Conservation (phyloP, 352 stramenopile genomes). For the Phytophthora cryptogea region DNA sequence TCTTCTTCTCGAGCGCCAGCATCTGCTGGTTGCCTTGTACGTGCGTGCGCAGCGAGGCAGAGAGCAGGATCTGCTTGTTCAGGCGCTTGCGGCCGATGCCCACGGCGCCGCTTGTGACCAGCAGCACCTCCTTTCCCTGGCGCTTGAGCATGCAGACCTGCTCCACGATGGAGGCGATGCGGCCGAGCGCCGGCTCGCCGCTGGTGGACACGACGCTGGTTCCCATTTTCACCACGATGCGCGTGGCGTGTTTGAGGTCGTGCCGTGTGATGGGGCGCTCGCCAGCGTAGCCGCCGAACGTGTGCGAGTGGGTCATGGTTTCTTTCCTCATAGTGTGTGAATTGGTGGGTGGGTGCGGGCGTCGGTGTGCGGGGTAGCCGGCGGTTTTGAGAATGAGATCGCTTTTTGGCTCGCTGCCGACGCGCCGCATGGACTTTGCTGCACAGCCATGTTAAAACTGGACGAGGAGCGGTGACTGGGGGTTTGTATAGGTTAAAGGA, state of each 20-base stretch:
- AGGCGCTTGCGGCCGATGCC: slow-evolving; percentile 93
- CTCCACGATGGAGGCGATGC: slow-evolving; percentile 92
- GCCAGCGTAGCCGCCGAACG: slow-evolving; percentile 37
- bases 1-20: slow-evolving; percentile 89
- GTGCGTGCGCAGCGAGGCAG: slow-evolving; percentile 84
- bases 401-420: slow-evolving; percentile 20
- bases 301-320: slow-evolving; percentile 56
- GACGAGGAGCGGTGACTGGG: slow-evolving; percentile 8
- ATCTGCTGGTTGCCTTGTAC: slow-evolving; percentile 91
- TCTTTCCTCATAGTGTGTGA: slow-evolving; percentile 46
- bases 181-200: slow-evolving; percentile 90
- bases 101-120: slow-evolving; percentile 92
- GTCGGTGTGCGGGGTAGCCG: slow-evolving; percentile 7
- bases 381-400: slow-evolving; percentile 33
- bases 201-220: slow-evolving; percentile 95
- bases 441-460: slow-evolving; percentile 10
- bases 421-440: slow-evolving; percentile 7
- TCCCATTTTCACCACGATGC: slow-evolving; percentile 96
- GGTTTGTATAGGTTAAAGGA: slow-evolving; percentile 9
- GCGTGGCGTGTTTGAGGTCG: slow-evolving; percentile 78
- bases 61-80: slow-evolving; percentile 94
- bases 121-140: slow-evolving; percentile 88
- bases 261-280: slow-evolving; percentile 62
- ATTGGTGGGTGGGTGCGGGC: slow-evolving; percentile 1
- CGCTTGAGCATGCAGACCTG: slow-evolving; percentile 94